Conservation (phyloP, 2,329 filamentous ascomycete species). For the Myrmaecium sp. region DNA sequence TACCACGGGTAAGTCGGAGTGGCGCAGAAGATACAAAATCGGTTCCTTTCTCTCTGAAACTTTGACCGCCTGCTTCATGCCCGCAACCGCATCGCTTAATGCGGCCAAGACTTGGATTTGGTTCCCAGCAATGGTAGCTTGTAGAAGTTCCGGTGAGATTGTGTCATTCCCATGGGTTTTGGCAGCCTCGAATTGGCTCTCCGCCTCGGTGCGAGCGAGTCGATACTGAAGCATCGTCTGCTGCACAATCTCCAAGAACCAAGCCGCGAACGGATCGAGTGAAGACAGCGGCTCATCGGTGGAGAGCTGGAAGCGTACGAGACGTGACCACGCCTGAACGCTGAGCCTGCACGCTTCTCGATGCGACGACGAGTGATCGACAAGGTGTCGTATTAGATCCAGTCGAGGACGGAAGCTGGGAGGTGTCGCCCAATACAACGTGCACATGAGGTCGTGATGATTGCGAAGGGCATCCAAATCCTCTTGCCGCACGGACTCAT, state of each 20-base stretch:
- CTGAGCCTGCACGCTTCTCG: constrained; percentile 42
- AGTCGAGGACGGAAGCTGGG: constrained; percentile 34
- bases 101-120: constrained; percentile 40
- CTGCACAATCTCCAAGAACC: constrained; percentile 36
- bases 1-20: constrained; percentile 27
- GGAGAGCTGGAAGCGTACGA: constrained; percentile 40
- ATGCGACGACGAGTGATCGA: constrained; percentile 40
- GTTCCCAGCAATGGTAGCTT: constrained; percentile 36
- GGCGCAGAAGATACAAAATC: constrained; percentile 26
- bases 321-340: constrained; percentile 39
- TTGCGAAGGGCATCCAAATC: constrained; percentile 42
- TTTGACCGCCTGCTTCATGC: constrained; percentile 32
- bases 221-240: constrained; percentile 38
- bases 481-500: constrained; percentile 32
- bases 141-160: constrained; percentile 30
- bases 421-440: constrained; percentile 41
- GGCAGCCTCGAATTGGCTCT: constrained; percentile 30
- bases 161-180: constrained; percentile 17
- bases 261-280: constrained; percentile 33
- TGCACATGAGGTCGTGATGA: constrained; percentile 43
- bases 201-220: constrained; percentile 39
- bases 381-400: constrained; percentile 34
- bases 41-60: constrained; percentile 22
- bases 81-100: constrained; percentile 33
- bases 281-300: constrained; percentile 28